Base-by-base conservation (phyloP, 345 rosid genomes). In the Hevea brasiliensis region DNA sequence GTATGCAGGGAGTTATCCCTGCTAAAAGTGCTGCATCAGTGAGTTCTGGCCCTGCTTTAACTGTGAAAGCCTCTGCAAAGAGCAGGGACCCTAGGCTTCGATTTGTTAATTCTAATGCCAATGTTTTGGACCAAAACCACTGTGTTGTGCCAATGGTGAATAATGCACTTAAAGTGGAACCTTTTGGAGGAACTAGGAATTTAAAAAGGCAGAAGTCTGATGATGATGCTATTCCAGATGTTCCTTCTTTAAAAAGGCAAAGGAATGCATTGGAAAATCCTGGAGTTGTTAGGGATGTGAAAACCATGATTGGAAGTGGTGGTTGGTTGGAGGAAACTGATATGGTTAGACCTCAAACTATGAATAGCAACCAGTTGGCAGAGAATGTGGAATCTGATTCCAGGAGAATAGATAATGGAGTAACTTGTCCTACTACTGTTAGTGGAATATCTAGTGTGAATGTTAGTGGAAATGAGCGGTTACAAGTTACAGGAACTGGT, bases 31-130 rank as follows among this genome's bases (percentile, higher is more conserved):
- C 68, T 67, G 75, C 79, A n/a, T 66, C 79, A n/a, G 12, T 73
- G 32, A 72, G 70, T 77, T 75, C 85, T 71, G 77, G 61, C 21
- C 44, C 86, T 81, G 81, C 76, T 59, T 79, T 80, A 71, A 72
- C 79, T 3, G 71, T 68, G 24, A 95, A 87, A 82, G 61, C 88
- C 68, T 79, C 92, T 48, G 83, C 83, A 74, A 93, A 83, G 85
- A 88, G 90, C 84, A 85, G 98, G 81, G 99, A 95, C 75, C 99
- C 99, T 41, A 90, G 99, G 80, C 92, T 93, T 82, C 84, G 94
- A 73, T 85, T 81, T 83, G 82, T 65, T 45, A 89, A 77, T 55
- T 70, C 90, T 62, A 87, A 91, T 80, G 65, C 65, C 24, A 79
- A 72, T 68, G 74, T 77, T 78, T 76, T 70, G 66, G 85, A 88